These are phyloP conservation scores for Termitomyces heimii DNA, from an alignment of 768 basidiomycete genomes.

Conservation along the genomic window DNA sequence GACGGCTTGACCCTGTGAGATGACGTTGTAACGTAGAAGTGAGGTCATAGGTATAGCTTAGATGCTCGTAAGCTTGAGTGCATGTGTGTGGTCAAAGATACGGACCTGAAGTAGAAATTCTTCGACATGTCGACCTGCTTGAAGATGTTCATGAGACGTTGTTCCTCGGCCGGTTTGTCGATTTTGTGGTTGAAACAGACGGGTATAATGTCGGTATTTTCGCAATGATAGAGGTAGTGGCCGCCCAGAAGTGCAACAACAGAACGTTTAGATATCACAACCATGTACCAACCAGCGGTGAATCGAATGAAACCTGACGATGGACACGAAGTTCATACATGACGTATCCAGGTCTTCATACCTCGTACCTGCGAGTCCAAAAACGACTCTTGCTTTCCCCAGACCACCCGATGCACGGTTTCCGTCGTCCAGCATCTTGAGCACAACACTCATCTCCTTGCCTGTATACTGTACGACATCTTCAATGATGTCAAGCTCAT, in stretches of 20 bases:
- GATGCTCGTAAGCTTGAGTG: not conserved
- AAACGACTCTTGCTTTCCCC: slow-evolving; percentile 72
- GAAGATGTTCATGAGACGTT: slow-evolving; percentile 83
- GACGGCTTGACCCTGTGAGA: slow-evolving; percentile 53
- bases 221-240: slow-evolving; percentile 95
- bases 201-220: slow-evolving; percentile 80
- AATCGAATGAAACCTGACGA: slow-evolving; percentile 82
- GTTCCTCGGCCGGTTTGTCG: slow-evolving; percentile 86
- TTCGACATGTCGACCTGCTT: slow-evolving; percentile 98
- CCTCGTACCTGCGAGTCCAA: slow-evolving; percentile 70
- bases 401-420: slow-evolving; percentile 86
- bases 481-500: slow-evolving; percentile 73
- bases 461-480: slow-evolving; percentile 87
- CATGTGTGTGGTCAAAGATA: not conserved
- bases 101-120: slow-evolving; percentile 96
- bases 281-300: slow-evolving; percentile 95
- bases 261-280: slow-evolving; percentile 83
- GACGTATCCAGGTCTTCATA: not conserved
- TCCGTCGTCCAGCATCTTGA: slow-evolving; percentile 95
- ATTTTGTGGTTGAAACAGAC: slow-evolving; percentile 75
- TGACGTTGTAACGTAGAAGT: slow-evolving; percentile 96
- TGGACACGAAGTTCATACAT: not conserved
- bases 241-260: slow-evolving; percentile 93
- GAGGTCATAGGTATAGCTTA: slow-evolving; percentile 92
- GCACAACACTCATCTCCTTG: slow-evolving; percentile 83